Percentiles rank a stretch among this genome's conserved stretches.
phyloP scores from a whole-genome alignment of 257 asterid genomes.

The Ilex aquifolium region DNA sequence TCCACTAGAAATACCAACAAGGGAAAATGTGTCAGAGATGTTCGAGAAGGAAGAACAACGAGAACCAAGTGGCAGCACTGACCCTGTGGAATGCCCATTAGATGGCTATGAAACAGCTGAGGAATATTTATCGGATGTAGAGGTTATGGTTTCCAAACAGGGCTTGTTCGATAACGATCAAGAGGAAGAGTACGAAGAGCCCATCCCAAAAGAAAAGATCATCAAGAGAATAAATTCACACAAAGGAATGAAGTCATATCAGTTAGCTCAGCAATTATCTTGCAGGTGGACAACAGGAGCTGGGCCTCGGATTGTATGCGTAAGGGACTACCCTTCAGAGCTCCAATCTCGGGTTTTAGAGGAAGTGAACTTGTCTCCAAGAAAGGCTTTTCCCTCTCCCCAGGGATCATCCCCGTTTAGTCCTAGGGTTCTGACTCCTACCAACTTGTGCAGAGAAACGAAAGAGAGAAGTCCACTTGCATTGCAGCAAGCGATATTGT shows the following conservation, averaged over 20 bases:
- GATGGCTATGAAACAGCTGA: conserved; percentile 83
- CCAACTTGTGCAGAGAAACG: conserved; percentile 14
- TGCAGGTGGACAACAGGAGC: conserved; percentile 96
- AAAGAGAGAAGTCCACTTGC: conserved; percentile 28
- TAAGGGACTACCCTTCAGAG: conserved; percentile 85
- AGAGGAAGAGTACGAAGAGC: conserved; percentile 41
- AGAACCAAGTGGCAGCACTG: conserved; percentile 12
- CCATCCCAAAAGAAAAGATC: conserved; percentile 54
- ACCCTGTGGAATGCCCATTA: conserved; percentile 24
- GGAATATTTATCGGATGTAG: conserved; percentile 56
- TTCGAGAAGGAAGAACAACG: conserved; percentile 22
- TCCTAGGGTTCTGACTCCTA: conserved; percentile 10
- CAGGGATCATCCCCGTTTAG: conserved; percentile 17
- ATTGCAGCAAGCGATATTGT: conserved; percentile 1
- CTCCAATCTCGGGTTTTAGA: conserved; percentile 65
- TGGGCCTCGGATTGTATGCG: conserved; percentile 85
- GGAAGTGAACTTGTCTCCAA: conserved; percentile 69
- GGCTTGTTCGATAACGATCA: conserved; percentile 45
- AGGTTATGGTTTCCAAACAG: conserved; percentile 46
- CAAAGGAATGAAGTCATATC: conserved; percentile 61
- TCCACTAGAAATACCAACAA: conserved; percentile 48
- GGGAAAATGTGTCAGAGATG: conserved; percentile 31
- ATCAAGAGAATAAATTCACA: conserved; percentile 61
- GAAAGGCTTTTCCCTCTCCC: conserved; percentile 32
- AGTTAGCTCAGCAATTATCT: conserved; percentile 65